A percentile compares a stretch with the other conserved stretches of the same genome.
Evolutionary conservation across 352 stramenopile genomes (phyloP).

Genomic region (Globisporangium recalcitrans): DNA sequence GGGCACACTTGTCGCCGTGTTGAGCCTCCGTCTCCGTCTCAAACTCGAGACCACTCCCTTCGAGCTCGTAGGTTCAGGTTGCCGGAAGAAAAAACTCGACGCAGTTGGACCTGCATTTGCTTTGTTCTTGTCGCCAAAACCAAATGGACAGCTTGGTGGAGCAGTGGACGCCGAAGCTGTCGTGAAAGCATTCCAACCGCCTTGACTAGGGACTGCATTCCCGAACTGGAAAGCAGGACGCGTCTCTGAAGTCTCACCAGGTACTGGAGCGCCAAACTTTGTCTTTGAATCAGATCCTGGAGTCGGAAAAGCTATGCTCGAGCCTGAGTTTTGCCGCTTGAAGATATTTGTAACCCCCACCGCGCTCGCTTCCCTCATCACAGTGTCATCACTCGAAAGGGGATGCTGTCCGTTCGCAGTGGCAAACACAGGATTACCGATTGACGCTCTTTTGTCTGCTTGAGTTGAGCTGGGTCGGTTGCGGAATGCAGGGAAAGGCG

Average conservation of each 20-base stretch:
- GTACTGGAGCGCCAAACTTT: not conserved
- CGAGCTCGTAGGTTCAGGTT: not conserved
- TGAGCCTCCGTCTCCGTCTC: constrained; percentile 1
- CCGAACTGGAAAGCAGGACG: constrained; percentile 11
- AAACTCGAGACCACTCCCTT: not conserved
- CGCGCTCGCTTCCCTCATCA: constrained; percentile 9
- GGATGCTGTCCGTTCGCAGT: not conserved
- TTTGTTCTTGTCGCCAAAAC: not conserved
- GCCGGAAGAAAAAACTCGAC: not conserved
- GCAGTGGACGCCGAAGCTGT: not conserved
- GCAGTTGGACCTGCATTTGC: not conserved
- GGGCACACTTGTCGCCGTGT: not conserved
- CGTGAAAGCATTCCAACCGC: not conserved
- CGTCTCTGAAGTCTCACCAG: not conserved
- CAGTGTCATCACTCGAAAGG: not conserved
- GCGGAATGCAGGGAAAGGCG: constrained; percentile 6
- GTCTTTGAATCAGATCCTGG: not conserved
- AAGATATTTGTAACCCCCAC: constrained; percentile 13
- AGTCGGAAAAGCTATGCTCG: not conserved
- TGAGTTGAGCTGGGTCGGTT: not conserved
- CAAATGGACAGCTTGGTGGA: not conserved
- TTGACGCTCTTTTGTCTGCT: not conserved
- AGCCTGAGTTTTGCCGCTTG: not conserved
- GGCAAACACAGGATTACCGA: not conserved
- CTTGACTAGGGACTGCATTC: not conserved